Conservation (phyloP, 192 early-diverging fungal species). For the Lunasporangiospora selenospora region DNA sequence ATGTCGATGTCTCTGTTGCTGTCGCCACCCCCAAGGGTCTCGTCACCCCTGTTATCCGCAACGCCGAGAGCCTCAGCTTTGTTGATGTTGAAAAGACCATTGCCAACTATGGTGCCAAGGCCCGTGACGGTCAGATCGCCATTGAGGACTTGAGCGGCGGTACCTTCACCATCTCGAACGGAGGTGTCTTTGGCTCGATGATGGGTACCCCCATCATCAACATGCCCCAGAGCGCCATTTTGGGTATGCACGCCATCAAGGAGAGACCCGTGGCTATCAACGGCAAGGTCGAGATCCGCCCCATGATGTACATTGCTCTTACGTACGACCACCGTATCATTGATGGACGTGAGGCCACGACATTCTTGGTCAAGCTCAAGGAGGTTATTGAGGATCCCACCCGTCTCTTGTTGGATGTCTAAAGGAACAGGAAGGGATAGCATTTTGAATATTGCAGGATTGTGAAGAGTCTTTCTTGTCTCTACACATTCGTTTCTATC, state of each 20-base stretch:
- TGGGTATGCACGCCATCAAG: constrained; percentile 99
- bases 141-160: constrained; percentile 99
- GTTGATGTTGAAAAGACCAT: constrained; percentile 93
- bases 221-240: constrained; percentile 94
- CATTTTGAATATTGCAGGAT: too few species aligned
- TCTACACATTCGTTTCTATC: background rate
- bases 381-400: constrained; percentile 96
- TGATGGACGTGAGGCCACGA: constrained; percentile 98
- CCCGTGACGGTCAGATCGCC: constrained; percentile 93
- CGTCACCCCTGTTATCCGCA: constrained; percentile 96
- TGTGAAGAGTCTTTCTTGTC: too few species aligned
- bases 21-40: constrained; percentile 99
- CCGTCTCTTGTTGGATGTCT: constrained; percentile 89
- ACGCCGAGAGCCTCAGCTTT: constrained; percentile 84
- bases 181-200: constrained; percentile 97
- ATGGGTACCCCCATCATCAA: constrained; percentile 99
- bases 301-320: constrained; percentile 98
- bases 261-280: constrained; percentile 94
- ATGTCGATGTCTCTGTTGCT: constrained; percentile 93
- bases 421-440: too few species aligned
- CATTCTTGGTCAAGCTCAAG: constrained; percentile 98
- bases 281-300: constrained; percentile 89
- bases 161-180: constrained; percentile 99
- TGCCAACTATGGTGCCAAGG: constrained; percentile 86
- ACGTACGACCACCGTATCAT: constrained; percentile 99